phyloP scores from a whole-genome alignment of 2,329 filamentous ascomycete species.

The Colletotrichum sp. region DNA sequence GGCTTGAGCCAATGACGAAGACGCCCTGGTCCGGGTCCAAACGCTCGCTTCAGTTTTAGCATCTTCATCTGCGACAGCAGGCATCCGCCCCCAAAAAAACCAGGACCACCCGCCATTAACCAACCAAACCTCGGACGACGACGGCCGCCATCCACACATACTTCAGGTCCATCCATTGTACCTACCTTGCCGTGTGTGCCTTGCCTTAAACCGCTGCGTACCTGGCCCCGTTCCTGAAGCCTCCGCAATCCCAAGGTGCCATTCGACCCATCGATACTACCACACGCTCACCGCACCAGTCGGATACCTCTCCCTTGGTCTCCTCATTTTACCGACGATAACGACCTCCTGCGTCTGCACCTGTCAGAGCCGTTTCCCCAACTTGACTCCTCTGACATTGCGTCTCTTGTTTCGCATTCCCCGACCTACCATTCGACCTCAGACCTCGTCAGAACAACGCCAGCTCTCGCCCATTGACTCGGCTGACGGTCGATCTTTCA shows the following conservation, averaged over 20 bases:
- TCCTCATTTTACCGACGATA: background rate
- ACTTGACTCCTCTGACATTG: background rate
- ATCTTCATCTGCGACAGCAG: constrained; percentile 22
- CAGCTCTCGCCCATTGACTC: background rate
- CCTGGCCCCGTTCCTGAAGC: background rate
- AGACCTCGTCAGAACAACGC: background rate
- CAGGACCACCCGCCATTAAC: background rate
- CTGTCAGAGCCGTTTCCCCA: constrained; percentile 2
- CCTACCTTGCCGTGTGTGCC: background rate
- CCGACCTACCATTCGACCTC: background rate
- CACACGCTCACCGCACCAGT: constrained; percentile 1
- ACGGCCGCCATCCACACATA: background rate
- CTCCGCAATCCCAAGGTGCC: background rate
- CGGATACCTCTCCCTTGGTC: constrained; percentile 4
- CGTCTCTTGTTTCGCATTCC: constrained; percentile 14
- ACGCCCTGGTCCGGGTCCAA: constrained; percentile 15
- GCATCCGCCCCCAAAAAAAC: constrained; percentile 14
- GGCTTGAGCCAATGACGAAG: constrained; percentile 15
- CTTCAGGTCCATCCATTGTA: background rate
- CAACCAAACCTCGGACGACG: background rate
- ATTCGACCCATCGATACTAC: background rate
- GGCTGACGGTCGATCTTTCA: constrained; percentile 5
- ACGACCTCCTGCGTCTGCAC: constrained; percentile 9
- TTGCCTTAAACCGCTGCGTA: background rate
- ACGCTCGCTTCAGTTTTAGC: constrained; percentile 23